Evolutionary conservation across 495 filamentous ascomycete genomes (phyloP).

Genomic region (Penicillium verhagenii): DNA sequence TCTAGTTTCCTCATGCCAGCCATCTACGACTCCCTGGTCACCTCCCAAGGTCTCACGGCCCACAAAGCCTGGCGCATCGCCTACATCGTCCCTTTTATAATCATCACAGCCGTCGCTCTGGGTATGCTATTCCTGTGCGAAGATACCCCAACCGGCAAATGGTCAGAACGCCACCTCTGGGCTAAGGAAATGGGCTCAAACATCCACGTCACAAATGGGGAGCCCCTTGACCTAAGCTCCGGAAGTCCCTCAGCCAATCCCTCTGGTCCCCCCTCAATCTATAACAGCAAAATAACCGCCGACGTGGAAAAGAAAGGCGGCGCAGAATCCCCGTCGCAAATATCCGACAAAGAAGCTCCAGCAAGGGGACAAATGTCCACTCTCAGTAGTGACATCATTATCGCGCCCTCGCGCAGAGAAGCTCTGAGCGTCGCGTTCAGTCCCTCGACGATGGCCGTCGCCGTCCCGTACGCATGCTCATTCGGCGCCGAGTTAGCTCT

Average conservation of each 20-base stretch:
- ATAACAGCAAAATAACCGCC: conserved; percentile 38
- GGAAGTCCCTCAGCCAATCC: conserved; percentile 30
- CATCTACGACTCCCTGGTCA: conserved; percentile 77
- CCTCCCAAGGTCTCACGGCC: conserved; percentile 51
- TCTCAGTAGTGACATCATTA: conserved; percentile 57
- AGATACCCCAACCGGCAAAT: conserved; percentile 84
- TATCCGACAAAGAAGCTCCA: conserved; percentile 50
- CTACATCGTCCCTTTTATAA: conserved; percentile 80
- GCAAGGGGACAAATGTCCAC: conserved; percentile 55
- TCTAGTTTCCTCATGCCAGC: conserved; percentile 90
- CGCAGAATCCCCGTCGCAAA: conserved; percentile 26
- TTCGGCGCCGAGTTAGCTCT: conserved; percentile 86
- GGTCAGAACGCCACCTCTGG: conserved; percentile 67
- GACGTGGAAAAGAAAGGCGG: conserved; percentile 41
- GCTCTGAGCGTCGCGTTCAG: conserved; percentile 58
- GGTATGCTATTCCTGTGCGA: conserved; percentile 70
- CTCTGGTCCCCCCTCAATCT: conserved; percentile 34
- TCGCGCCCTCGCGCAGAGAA: conserved; percentile 63
- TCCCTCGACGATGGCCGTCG: conserved; percentile 64
- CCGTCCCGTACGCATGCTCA: conserved; percentile 76
- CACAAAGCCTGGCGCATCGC: conserved; percentile 81
- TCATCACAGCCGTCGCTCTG: conserved; percentile 64
- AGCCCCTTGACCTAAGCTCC: conserved; percentile 55
- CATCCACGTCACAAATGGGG: conserved; percentile 39
- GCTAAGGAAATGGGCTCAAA: conserved; percentile 17